Base-by-base conservation (phyloP, 1,284 basidiomycete species). In the Fomes fomentarius region DNA sequence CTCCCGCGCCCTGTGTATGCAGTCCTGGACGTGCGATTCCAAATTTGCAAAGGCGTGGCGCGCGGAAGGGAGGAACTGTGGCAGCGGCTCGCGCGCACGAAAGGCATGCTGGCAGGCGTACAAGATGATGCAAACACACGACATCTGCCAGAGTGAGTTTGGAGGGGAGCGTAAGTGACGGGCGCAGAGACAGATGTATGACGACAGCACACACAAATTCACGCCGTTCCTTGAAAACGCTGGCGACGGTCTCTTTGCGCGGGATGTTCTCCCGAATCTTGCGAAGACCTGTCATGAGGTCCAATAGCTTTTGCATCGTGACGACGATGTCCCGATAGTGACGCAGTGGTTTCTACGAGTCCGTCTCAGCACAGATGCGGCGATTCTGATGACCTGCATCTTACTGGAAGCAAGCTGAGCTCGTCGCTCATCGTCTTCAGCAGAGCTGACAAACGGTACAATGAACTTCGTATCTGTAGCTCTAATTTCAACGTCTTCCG, bases 31-130 rank as follows among this genome's bases (percentile, higher is more conserved):
- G 34, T 72, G 69, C 1, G 58, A 60, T 47, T 75, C 69, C 1
- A 82, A 68, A 4, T 62, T 63, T 9, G 64, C 58, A 17, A 77
- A 66, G 19, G 80, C 77, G 53, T 74, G 70, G 9, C 76, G 68
- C 4, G 74, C 68, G 2, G 78, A 81, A 1, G 80, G 80, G 4
- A 82, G 68, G 58, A 79, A 81, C 59, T 82, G 79, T 0, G 80
- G 79, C 4, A 82, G 70, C 4, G 78, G 74, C 53, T 78, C 77
- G 31, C 76, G 72, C 4, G 74, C 74, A 7, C 73, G 69, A 64
- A 81, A 81, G 4, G 77, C 79, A 42, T 80, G 76, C 55, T 82
- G 79, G 58, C 76, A 77, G 2, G 78, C 78, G 55, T 79, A 82
- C 17, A 82, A 66, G 4, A 72, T 71, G 38, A 82, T 68, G 62